Conservation (phyloP, 148 eudicot species). For the Silene uniflora region DNA sequence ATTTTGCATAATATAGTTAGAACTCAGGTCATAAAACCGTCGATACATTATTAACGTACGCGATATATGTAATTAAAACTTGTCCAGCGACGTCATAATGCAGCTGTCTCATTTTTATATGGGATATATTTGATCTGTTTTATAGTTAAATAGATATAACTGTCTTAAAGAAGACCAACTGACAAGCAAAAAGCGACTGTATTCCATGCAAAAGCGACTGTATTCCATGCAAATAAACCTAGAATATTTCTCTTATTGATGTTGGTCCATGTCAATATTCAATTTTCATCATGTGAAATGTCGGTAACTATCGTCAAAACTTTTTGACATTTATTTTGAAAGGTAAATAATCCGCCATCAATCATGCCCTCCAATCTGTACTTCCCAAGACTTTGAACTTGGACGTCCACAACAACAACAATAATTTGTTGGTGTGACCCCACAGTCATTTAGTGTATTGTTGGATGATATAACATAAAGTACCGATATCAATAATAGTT, state of each 20-base stretch:
- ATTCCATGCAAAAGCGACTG: too few species aligned
- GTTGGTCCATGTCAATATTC: background rate
- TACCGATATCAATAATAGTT: too few species aligned
- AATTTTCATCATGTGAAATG: background rate
- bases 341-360: background rate
- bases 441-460: background rate
- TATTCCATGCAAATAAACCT: too few species aligned
- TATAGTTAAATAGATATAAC: too few species aligned
- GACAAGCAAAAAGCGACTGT: too few species aligned
- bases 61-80: too few species aligned
- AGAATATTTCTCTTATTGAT: background rate
- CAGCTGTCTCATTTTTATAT: too few species aligned
- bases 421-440: background rate
- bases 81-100: too few species aligned
- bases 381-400: background rate
- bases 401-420: background rate
- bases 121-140: too few species aligned
- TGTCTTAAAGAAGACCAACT: too few species aligned
- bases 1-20: too few species aligned
- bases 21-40: background rate
- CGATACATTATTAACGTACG: background rate
- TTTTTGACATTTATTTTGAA: constrained; percentile 3
- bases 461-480: too few species aligned
- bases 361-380: background rate
- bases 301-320: background rate